These are phyloP conservation scores for Thymus mandschuricus DNA, from an alignment of 257 asterid genomes.

Conservation along the genomic window DNA sequence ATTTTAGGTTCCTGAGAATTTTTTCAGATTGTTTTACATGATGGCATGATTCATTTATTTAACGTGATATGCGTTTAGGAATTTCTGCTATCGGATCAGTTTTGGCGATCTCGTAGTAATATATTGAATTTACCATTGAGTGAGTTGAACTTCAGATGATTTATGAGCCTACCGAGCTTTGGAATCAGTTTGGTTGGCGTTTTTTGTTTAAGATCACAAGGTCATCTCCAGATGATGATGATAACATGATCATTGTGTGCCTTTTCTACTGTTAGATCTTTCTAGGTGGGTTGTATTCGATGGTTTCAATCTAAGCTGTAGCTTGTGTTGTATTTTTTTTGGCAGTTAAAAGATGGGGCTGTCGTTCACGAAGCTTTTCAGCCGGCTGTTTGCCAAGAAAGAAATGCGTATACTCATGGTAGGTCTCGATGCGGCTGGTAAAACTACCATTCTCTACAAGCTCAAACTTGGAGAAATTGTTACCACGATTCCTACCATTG, in stretches of 20 bases:
- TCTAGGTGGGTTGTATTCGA: background rate
- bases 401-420: constrained; percentile 60
- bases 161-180: too few relatives aligned
- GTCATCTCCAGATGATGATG: background rate
- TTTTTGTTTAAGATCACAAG: too few relatives aligned
- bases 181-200: too few relatives aligned
- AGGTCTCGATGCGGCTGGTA: constrained; percentile 59
- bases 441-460: constrained; percentile 55
- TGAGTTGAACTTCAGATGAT: too few relatives aligned
- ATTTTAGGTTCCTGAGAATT: background rate
- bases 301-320: constrained; percentile 1
- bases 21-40: background rate
- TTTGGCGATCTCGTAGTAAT: background rate
- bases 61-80: background rate
- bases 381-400: constrained; percentile 55
- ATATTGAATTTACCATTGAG: background rate
- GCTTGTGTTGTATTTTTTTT: background rate
- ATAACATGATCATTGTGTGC: background rate
- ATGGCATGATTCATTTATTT: constrained; percentile 1
- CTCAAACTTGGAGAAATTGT: constrained; percentile 59
- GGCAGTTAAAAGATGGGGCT: constrained; percentile 49
- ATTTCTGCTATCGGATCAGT: background rate
- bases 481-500: constrained; percentile 57
- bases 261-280: background rate
- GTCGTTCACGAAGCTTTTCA: constrained; percentile 51